A percentile compares a stretch with the other conserved stretches of the same genome.
These are phyloP conservation scores for Mycena vulgaris DNA, from an alignment of 768 basidiomycete genomes.

Conservation along the genomic window DNA sequence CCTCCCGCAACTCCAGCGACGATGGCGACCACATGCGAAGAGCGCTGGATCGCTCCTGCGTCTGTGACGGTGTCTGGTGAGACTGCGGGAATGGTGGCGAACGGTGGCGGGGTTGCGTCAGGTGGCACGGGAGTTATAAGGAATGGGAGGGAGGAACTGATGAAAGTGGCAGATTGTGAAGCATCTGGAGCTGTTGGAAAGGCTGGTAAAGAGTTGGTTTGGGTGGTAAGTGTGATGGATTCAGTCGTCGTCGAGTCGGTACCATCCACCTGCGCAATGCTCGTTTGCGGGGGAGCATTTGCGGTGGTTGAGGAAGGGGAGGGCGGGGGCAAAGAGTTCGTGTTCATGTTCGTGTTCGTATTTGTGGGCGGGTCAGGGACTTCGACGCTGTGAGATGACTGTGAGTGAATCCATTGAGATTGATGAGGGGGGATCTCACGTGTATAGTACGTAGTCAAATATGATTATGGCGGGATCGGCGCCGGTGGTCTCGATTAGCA, in stretches of 20 bases:
- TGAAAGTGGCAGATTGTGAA: not conserved
- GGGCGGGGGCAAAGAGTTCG: not conserved
- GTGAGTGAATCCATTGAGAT: not conserved
- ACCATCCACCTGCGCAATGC: not conserved
- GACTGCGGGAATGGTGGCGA: not conserved
- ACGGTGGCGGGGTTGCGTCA: not conserved
- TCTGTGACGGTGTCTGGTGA: not conserved
- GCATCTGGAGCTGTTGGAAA: constrained; percentile 8
- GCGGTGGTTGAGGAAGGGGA: not conserved
- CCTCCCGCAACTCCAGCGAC: constrained; percentile 14
- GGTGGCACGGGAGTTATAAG: not conserved
- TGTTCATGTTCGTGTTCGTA: not conserved
- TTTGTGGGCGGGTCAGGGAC: not conserved
- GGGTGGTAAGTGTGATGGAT: not conserved
- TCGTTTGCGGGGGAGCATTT: not conserved
- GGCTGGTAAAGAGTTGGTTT: not conserved
- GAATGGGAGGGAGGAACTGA: not conserved
- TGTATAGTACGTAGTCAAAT: constrained; percentile 42
- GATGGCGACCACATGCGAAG: constrained; percentile 15
- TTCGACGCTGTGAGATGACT: not conserved
- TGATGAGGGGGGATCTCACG: constrained; percentile 28
- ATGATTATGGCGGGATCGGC: constrained; percentile 32
- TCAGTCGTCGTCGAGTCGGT: not conserved
- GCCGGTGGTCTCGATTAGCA: constrained; percentile 37
- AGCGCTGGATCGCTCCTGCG: too few species aligned